Conservation (phyloP, 1,284 basidiomycete genomes). For the Cryptococcus depauperatus region DNA sequence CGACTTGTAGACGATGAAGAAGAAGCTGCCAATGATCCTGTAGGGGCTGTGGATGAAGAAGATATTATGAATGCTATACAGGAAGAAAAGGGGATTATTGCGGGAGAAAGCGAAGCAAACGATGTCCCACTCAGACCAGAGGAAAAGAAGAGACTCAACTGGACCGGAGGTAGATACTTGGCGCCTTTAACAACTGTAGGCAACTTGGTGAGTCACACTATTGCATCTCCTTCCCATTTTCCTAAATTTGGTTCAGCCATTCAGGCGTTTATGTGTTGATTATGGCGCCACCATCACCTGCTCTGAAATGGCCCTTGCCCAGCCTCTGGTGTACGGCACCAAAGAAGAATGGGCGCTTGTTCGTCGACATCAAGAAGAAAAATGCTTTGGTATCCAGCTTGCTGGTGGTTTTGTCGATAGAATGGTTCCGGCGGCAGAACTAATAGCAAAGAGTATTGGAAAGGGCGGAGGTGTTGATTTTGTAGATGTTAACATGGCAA, state of each 20-base stretch:
- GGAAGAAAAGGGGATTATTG: constrained; percentile 31
- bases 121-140: constrained; percentile 54
- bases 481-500: constrained; percentile 79
- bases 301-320: constrained; percentile 80
- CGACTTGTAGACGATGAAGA: constrained; percentile 15
- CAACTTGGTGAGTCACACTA: constrained; percentile 59
- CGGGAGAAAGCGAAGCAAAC: constrained; percentile 30
- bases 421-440: constrained; percentile 69
- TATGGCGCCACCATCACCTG: constrained; percentile 92
- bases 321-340: constrained; percentile 70
- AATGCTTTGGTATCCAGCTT: constrained; percentile 80
- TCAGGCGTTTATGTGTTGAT: constrained; percentile 76
- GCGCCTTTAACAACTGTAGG: constrained; percentile 94
- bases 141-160: constrained; percentile 82
- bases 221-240: neutral
- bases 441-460: constrained; percentile 60
- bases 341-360: constrained; percentile 88
- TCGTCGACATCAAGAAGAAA: constrained; percentile 75
- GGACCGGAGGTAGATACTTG: constrained; percentile 83
- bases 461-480: constrained; percentile 61
- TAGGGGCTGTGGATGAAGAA: constrained; percentile 30
- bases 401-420: constrained; percentile 47
- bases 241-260: constrained; percentile 56
- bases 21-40: constrained; percentile 7
- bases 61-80: constrained; percentile 30